Base-by-base conservation (phyloP, 805 yeast genomes). In the Candida easanensis region DNA sequence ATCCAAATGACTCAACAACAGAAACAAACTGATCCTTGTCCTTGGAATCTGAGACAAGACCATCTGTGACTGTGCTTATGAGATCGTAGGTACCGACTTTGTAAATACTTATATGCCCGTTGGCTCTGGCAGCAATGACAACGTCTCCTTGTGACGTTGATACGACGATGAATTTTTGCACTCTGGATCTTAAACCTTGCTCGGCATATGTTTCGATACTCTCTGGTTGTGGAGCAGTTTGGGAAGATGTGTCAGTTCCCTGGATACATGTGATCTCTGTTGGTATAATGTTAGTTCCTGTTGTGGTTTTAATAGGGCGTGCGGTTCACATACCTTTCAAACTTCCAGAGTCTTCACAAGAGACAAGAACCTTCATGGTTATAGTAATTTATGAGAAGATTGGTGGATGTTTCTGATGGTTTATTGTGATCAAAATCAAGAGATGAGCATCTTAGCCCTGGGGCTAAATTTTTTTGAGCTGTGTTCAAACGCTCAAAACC, bases 241-340 rank as follows among this genome's bases (percentile, higher is more conserved):
- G 80, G 33, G 71, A 69, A 5, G 96, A 84, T 3, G 96, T 88
- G 56, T 90, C 95, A 0, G 91, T 82, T 0, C 90, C 91, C 39
- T 73, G 66, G 16, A 66, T 60, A 53, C 88, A 88, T 5, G 71
- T 56, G 8, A 87, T 66, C 57, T 82, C 88, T 53, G 39, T 33
- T 32, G 15, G 18, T 22, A 15, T n/a, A 14, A 14, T 16, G 33
- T 30, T 30, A 30, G 33, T 30, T 11, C n/a, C n/a, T n/a, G n/a
- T n/a, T n/a, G n/a, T n/a, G n/a, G n/a, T n/a, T n/a, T n/a, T n/a
- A n/a, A n/a, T n/a, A n/a, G n/a, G n/a, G n/a, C n/a, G n/a, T n/a
- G n/a, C n/a, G n/a, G n/a, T n/a, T n/a, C 6, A 38, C 57, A 16
- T 46, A 56, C 61, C 57, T 51, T 83, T 84, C 41, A 82, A 51